Evolutionary conservation across 768 basidiomycete genomes (phyloP), one percentile per base, ranked within the genome.

Genomic region (Phaffia tasmanica): DNA sequence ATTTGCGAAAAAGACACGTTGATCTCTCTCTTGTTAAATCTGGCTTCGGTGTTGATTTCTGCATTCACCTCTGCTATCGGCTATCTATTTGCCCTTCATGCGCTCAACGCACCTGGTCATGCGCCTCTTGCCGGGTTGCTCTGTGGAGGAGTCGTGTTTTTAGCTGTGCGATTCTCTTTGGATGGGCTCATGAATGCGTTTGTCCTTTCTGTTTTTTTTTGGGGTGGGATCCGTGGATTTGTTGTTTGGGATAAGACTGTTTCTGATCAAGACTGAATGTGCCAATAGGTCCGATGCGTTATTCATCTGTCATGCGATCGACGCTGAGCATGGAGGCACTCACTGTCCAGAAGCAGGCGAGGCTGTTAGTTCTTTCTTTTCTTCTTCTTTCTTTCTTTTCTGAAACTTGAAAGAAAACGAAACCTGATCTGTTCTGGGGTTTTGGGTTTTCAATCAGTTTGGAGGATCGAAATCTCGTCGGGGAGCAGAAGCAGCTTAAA

Each of bases 1-100:
- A 50, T 6, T 16, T 19, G 46, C n/a, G 15, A 2, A n/a, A 2
- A 84, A 73, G 80, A 90, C 70, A 82, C 86, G 0, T 77, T 92
- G 70, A 80, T 93, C 70, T 87, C 85, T 19, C 81, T 87, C n/a
- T 76, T 81, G 2, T 72, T 80, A 19, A 76, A 79, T 18, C 76
- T 83, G 32, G 83, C 87, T 16, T 86, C 90, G 21, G 78, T 89
- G 59, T 87, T 86, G 0, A 78, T 91, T 68, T 87, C 88, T 0
- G 81, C 92, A 70, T 87, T 89, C 6, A 87, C 89, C 70, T 85
- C 89, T 18, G 78, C 93, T 32, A 77, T 82, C 48, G 87, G 89
- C 5, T 95, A 94, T 75, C 76, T 97, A 23, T 88, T 93, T 71
- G 87, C 90, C n/a, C 86, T 89, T 1, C 88, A 89, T 76, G 85